Percentiles rank a stretch among this genome's conserved stretches.
phyloP scores from a whole-genome alignment of 805 yeast genomes.

The Wickerhamomyces xylosicus region DNA sequence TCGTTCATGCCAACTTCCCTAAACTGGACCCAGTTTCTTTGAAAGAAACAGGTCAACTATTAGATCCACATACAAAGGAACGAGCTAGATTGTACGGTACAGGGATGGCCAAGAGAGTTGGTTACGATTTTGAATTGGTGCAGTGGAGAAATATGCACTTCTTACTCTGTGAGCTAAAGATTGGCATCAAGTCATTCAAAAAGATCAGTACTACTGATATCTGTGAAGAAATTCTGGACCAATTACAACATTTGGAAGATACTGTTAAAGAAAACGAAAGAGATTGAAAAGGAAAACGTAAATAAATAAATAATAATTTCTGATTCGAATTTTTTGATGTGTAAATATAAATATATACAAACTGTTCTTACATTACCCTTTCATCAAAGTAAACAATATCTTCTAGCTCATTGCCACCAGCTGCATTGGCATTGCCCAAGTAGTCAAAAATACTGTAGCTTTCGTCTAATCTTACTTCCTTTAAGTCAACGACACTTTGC shows the following conservation, averaged over 20 bases:
- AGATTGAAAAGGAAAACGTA: conserved; percentile 10
- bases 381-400: conserved; percentile 37
- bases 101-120: conserved; percentile 38
- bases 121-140: conserved; percentile 47
- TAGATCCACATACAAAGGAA: conserved; percentile 31
- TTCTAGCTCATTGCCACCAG: conserved; percentile 23
- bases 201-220: conserved; percentile 30
- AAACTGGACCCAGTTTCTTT: conserved; percentile 54
- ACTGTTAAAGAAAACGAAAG: conserved; percentile 28
- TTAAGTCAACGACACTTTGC: conserved; percentile 69
- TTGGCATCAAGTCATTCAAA: conserved; percentile 34
- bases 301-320: background rate
- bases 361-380: background rate
- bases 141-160: conserved; percentile 50
- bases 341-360: no score
- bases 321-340: no score
- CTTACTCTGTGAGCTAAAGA: conserved; percentile 39
- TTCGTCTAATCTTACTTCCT: conserved; percentile 19
- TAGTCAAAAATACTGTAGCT: conserved; percentile 31
- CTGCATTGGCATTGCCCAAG: conserved; percentile 27
- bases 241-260: conserved; percentile 30
- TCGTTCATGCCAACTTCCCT: conserved; percentile 60
- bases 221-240: conserved; percentile 40
- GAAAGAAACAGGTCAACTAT: conserved; percentile 27
- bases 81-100: conserved; percentile 51